Evolutionary conservation across 2,329 filamentous ascomycete species (phyloP).

Genomic region (Colletotrichum lindemuthianum): DNA sequence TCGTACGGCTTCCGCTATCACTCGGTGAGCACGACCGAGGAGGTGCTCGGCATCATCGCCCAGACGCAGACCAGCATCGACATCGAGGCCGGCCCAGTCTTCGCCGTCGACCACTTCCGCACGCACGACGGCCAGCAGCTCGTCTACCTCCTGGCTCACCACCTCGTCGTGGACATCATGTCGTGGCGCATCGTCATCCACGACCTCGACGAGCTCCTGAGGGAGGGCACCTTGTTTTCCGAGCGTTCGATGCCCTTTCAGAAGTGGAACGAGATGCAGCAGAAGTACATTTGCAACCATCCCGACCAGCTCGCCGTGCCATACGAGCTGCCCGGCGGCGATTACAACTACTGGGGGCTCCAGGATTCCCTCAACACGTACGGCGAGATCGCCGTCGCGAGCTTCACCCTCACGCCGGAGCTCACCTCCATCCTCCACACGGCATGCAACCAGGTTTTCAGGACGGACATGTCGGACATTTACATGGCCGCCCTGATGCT

Average conservation of each 20-base stretch:
- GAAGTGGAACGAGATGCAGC: conserved; percentile 60
- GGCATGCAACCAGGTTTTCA: conserved; percentile 56
- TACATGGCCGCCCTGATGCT: conserved; percentile 64
- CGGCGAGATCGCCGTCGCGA: conserved; percentile 51
- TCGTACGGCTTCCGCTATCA: conserved; percentile 58
- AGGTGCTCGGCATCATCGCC: conserved; percentile 53
- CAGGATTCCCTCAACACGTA: conserved; percentile 55
- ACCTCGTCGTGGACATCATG: conserved; percentile 60
- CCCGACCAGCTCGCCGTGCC: conserved; percentile 46
- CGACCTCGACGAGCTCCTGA: conserved; percentile 61
- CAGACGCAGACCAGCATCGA: conserved; percentile 56
- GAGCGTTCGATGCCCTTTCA: conserved; percentile 58
- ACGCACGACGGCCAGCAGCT: conserved; percentile 57
- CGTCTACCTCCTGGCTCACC: conserved; percentile 61
- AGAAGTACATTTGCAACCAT: conserved; percentile 46
- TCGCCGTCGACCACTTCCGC: conserved; percentile 59
- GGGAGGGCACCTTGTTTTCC: conserved; percentile 55
- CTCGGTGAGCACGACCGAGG: conserved; percentile 50
- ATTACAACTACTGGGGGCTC: conserved; percentile 61
- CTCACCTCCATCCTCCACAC: conserved; percentile 54
- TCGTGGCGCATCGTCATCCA: conserved; percentile 62
- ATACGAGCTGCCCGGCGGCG: conserved; percentile 50
- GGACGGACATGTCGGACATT: conserved; percentile 63
- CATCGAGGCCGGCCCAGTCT: conserved; percentile 61
- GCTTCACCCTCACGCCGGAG: conserved; percentile 56